Evolutionary conservation across 2,329 filamentous ascomycete genomes (phyloP).

Genomic region (Talaromyces amestolkiae): DNA sequence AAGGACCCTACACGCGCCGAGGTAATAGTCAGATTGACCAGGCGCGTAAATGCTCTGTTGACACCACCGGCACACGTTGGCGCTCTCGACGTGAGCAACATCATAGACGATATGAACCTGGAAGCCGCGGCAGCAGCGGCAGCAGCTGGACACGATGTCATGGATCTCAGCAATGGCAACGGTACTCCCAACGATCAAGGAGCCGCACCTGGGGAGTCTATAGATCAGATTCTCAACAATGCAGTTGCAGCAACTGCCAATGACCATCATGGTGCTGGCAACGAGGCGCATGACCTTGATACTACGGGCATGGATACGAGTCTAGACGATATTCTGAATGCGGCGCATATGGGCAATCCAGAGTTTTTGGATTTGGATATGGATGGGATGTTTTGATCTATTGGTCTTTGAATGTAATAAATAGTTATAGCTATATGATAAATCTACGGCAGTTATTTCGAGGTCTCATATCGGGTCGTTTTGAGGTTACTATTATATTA

Average conservation of each 20-base stretch:
- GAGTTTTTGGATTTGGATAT: conserved; percentile 47
- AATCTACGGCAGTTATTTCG: background rate
- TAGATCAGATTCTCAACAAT: conserved; percentile 42
- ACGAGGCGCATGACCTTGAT: conserved; percentile 30
- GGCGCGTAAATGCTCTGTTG: conserved; percentile 44
- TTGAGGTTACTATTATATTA: background rate
- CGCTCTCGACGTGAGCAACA: conserved; percentile 43
- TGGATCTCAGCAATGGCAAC: conserved; percentile 30
- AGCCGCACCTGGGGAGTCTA: conserved; percentile 31
- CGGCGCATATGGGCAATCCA: conserved; percentile 44
- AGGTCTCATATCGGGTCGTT: too few species aligned
- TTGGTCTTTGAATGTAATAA: background rate
- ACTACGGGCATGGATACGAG: conserved; percentile 34
- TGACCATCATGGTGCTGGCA: conserved; percentile 26
- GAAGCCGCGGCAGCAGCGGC: conserved; percentile 22
- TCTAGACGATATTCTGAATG: conserved; percentile 46
- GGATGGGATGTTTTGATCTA: conserved; percentile 42
- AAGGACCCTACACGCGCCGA: conserved; percentile 46
- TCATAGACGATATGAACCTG: conserved; percentile 45
- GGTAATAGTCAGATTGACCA: conserved; percentile 45
- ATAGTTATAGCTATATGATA: too few species aligned
- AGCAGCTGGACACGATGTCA: conserved; percentile 27
- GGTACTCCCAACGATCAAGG: conserved; percentile 18
- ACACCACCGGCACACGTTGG: conserved; percentile 39
- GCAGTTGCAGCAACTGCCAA: conserved; percentile 37